Conservation (phyloP, 441 rosid species). For the Croton setiger region DNA sequence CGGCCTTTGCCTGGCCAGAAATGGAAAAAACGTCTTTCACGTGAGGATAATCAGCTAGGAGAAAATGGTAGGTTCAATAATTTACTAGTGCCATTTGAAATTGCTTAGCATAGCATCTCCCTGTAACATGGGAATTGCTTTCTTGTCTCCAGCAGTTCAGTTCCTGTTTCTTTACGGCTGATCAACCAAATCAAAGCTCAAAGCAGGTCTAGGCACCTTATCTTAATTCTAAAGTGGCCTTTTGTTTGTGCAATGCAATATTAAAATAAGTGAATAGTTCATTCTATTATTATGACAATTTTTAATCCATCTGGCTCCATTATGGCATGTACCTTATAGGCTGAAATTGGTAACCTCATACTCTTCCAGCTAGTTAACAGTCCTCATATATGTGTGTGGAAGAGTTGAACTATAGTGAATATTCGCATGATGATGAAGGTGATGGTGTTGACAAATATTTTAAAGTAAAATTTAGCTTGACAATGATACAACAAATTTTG, state of each 20-base stretch:
- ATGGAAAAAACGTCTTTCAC: slow-evolving; percentile 70
- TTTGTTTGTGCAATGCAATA: neutral
- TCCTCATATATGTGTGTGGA: neutral
- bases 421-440: neutral
- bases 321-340: neutral
- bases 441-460: neutral
- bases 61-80: slow-evolving; percentile 50
- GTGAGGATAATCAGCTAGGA: slow-evolving; percentile 49
- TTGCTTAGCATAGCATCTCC: slow-evolving; percentile 13
- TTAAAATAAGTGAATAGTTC: neutral
- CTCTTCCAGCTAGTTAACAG: neutral
- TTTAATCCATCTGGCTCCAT: neutral
- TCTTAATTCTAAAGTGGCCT: neutral
- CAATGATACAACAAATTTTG: neutral
- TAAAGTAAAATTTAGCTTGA: neutral
- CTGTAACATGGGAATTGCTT: slow-evolving; percentile 11
- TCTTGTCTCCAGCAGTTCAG: slow-evolving; percentile 6
- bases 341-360: neutral
- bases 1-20: slow-evolving; percentile 87
- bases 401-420: neutral
- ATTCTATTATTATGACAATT: neutral
- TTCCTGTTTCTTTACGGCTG: slow-evolving; percentile 9
- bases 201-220: slow-evolving; percentile 3
- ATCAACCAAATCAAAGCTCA: slow-evolving; percentile 5
- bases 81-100: slow-evolving; percentile 19